A percentile compares a stretch with the other conserved stretches of the same genome.
phyloP scores from a whole-genome alignment of 768 basidiomycete genomes.

The Russula griseocarnosa region DNA sequence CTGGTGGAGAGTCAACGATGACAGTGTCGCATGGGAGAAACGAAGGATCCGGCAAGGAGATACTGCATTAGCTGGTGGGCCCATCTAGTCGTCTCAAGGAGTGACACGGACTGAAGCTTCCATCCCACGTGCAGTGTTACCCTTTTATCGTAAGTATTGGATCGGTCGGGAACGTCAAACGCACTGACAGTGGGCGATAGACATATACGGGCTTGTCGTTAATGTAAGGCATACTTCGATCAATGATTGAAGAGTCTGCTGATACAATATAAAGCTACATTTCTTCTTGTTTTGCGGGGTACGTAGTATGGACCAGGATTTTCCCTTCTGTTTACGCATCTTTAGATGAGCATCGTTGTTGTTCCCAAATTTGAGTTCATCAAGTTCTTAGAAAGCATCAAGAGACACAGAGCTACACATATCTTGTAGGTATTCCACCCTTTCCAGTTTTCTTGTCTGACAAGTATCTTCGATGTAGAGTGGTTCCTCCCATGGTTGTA shows the following conservation, averaged over 20 bases:
- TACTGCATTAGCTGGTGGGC: constrained; percentile 50
- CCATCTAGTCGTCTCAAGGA: not conserved
- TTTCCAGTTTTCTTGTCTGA: not conserved
- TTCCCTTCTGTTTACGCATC: not conserved
- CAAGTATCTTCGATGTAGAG: constrained; percentile 13
- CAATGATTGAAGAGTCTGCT: not conserved
- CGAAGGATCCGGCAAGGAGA: constrained; percentile 52
- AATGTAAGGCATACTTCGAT: constrained; percentile 12
- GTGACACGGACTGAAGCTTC: constrained; percentile 10
- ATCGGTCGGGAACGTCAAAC: not conserved
- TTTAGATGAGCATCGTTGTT: constrained; percentile 35
- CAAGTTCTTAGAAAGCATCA: constrained; percentile 36
- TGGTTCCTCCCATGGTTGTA: constrained; percentile 35
- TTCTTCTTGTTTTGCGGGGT: constrained; percentile 32
- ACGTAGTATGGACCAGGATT: not conserved
- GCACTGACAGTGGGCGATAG: constrained; percentile 34
- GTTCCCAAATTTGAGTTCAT: constrained; percentile 36
- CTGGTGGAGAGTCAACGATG: constrained; percentile 29
- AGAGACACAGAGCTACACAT: constrained; percentile 35
- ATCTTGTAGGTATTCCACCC: constrained; percentile 31
- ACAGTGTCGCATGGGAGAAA: constrained; percentile 39
- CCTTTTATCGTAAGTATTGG: constrained; percentile 32
- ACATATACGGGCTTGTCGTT: constrained; percentile 42
- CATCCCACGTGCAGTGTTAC: constrained; percentile 28
- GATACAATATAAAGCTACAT: constrained; percentile 32